These are phyloP conservation scores for Arthrobotrys sinensis DNA, from an alignment of 2,329 filamentous ascomycete genomes.

Conservation along the genomic window DNA sequence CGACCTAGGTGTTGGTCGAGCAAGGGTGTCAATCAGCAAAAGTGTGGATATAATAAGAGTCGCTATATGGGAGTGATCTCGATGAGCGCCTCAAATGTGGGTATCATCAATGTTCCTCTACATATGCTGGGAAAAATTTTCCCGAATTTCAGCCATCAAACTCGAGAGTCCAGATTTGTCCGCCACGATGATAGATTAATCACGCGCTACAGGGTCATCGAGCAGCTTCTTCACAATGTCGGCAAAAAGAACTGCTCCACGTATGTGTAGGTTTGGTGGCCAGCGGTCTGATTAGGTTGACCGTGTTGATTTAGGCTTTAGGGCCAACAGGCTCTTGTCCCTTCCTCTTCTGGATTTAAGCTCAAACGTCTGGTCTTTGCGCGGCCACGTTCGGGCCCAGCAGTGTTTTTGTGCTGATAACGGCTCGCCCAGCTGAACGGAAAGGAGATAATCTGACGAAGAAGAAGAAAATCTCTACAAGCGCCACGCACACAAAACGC, in stretches of 20 bases:
- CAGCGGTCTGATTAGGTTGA: conserved; percentile 20
- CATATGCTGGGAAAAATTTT: conserved; percentile 35
- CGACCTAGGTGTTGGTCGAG: conserved; percentile 11
- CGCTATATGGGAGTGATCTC: conserved; percentile 28
- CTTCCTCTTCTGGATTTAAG: conserved; percentile 50
- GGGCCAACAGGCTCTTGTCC: conserved; percentile 14
- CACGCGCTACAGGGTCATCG: conserved; percentile 50
- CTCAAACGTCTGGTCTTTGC: conserved; percentile 42
- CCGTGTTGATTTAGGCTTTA: conserved; percentile 58
- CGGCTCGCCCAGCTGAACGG: conserved; percentile 34
- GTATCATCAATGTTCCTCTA: not conserved
- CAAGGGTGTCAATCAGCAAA: conserved; percentile 16
- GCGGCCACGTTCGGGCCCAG: conserved; percentile 25
- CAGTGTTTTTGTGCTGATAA: conserved; percentile 8
- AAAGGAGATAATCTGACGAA: conserved; percentile 32
- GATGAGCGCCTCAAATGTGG: conserved; percentile 37
- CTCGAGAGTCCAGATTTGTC: conserved; percentile 28
- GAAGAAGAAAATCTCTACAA: conserved; percentile 33
- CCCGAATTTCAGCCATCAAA: conserved; percentile 27
- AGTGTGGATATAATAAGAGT: conserved; percentile 29
- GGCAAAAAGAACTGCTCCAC: conserved; percentile 38
- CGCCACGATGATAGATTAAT: conserved; percentile 36
- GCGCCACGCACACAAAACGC: conserved; percentile 41
- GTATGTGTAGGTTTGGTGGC: conserved; percentile 27
- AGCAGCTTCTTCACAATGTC: conserved; percentile 26